These are phyloP conservation scores for Colletotrichum acutatum DNA, from an alignment of 2,329 filamentous ascomycete genomes.

Conservation along the genomic window DNA sequence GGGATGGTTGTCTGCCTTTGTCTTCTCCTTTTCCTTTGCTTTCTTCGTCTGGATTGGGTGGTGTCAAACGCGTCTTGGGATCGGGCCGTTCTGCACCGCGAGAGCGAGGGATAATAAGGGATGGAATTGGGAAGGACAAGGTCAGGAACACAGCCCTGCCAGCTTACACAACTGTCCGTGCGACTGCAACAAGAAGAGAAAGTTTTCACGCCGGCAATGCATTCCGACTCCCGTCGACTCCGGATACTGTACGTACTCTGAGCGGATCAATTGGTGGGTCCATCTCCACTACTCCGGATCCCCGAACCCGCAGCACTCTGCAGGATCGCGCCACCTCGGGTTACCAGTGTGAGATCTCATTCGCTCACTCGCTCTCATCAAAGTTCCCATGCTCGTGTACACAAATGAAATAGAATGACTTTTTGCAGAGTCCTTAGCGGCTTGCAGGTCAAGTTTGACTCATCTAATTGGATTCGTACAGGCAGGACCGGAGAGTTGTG, in stretches of 20 bases:
- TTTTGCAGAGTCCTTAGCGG: no score
- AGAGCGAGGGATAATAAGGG: background rate
- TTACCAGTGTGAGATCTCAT: background rate
- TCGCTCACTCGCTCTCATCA: background rate
- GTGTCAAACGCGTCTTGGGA: background rate
- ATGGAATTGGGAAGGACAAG: background rate
- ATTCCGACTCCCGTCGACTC: background rate
- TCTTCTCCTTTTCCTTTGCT: background rate
- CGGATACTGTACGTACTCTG: no score
- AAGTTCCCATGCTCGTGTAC: no score
- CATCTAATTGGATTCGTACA: background rate
- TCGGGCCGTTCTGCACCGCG: slow-evolving; percentile 1
- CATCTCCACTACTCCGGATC: background rate
- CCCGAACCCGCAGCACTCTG: background rate
- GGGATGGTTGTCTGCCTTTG: no score
- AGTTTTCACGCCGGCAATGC: background rate
- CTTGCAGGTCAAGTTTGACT: background rate
- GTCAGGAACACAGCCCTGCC: background rate
- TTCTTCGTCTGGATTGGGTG: background rate
- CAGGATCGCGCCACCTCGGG: background rate
- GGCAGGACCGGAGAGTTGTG: background rate
- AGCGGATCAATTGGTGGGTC: background rate
- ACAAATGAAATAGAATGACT: no score
- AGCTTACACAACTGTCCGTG: background rate
- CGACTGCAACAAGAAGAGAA: slow-evolving; percentile 5